Conservation (phyloP, 139 green algal species). For the Volvox reticuliferus region DNA sequence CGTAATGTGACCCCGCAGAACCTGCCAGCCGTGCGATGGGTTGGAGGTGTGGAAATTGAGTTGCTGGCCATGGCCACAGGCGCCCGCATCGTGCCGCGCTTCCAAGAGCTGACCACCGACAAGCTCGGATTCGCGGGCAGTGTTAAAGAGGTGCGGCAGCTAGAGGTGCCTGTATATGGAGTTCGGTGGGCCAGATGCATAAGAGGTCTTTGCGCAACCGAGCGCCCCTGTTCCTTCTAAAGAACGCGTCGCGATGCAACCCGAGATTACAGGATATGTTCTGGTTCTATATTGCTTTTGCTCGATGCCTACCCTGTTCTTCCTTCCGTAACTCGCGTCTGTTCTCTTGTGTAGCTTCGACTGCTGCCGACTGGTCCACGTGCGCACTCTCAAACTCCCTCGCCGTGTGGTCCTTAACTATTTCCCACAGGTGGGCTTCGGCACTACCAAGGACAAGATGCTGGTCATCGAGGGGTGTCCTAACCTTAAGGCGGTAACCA, state of each 20-base stretch:
- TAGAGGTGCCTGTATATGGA: too few species aligned
- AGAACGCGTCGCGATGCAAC: too few species aligned
- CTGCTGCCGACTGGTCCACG: too few species aligned
- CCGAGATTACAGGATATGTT: too few species aligned
- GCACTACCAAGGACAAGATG: slow-evolving; percentile 98
- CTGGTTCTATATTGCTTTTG: too few species aligned
- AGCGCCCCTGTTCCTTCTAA: too few species aligned
- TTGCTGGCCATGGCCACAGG: slow-evolving; percentile 98
- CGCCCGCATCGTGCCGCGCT: slow-evolving; percentile 83
- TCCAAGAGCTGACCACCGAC: slow-evolving; percentile 88
- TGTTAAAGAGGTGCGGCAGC: slow-evolving; percentile 76
- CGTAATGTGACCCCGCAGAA: slow-evolving; percentile 50
- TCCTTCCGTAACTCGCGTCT: too few species aligned
- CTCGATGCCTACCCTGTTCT: too few species aligned
- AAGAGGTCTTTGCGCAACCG: too few species aligned
- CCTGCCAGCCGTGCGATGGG: slow-evolving; percentile 93
- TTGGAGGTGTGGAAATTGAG: slow-evolving; percentile 99
- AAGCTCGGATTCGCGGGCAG: slow-evolving; percentile 94
- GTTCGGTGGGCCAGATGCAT: too few species aligned
- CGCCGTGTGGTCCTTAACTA: background rate
- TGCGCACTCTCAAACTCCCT: background rate
- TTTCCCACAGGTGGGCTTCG: slow-evolving; percentile 77
- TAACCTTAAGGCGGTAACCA: slow-evolving; percentile 95
- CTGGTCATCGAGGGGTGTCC: slow-evolving; percentile 96
- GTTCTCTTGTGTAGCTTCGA: too few species aligned